A percentile compares a stretch with the other conserved stretches of the same genome.
phyloP scores from a whole-genome alignment of 2,329 filamentous ascomycete species.

The Chaetomium olivaceum region DNA sequence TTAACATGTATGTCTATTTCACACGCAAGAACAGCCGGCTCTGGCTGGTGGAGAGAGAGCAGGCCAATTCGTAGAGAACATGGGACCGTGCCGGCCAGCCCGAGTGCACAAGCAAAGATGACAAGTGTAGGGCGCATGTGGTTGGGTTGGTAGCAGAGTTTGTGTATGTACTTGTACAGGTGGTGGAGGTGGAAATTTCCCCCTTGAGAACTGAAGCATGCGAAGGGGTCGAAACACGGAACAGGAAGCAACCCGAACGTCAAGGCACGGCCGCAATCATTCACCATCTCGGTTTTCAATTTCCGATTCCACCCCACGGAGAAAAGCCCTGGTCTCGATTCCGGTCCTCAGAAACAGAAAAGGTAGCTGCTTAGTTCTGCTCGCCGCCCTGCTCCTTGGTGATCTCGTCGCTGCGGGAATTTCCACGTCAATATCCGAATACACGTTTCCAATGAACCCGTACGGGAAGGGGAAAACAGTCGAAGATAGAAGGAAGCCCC shows the following conservation, averaged over 20 bases:
- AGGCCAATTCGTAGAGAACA: background rate
- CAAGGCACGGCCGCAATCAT: background rate
- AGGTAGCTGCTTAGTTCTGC: conserved; percentile 50
- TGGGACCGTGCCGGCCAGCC: background rate
- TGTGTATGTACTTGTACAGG: conserved; percentile 26
- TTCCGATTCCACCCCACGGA: background rate
- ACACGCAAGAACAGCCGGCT: background rate
- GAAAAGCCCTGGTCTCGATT: background rate
- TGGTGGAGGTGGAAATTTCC: background rate
- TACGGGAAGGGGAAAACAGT: too few relatives aligned
- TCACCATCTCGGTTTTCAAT: background rate
- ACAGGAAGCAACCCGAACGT: background rate
- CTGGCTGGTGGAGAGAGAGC: background rate
- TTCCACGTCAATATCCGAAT: background rate
- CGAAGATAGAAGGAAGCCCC: too few relatives aligned
- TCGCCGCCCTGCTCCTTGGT: conserved; percentile 72
- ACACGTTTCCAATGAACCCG: too few relatives aligned
- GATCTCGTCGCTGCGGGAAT: conserved; percentile 66
- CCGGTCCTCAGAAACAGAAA: background rate
- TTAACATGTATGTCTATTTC: conserved; percentile 17
- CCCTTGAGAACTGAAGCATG: background rate
- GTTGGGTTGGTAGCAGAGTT: background rate
- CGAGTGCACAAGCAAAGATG: background rate
- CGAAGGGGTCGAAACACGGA: background rate
- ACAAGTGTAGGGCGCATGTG: background rate